These are phyloP conservation scores for Heritiera fomes DNA, from an alignment of 345 rosid species.

Conservation along the genomic window DNA sequence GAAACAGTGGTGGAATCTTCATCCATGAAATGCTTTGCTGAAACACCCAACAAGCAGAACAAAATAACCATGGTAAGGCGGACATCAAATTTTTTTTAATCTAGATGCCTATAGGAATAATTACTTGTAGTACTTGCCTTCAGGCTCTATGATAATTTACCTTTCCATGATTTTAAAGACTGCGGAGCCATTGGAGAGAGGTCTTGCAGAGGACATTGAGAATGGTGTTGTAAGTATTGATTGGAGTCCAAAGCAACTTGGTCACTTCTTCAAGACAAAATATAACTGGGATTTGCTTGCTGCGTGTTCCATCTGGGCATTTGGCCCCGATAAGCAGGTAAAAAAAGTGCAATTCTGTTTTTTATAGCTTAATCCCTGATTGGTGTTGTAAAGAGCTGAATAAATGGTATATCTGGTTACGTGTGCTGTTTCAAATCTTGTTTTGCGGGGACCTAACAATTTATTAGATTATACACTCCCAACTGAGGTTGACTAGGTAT, in stretches of 20 bases:
- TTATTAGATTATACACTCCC: slow-evolving; percentile 93
- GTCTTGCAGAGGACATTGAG: slow-evolving; percentile 95
- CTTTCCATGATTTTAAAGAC: slow-evolving; percentile 46
- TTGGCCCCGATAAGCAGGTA: slow-evolving; percentile 99
- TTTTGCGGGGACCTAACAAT: slow-evolving; percentile 83
- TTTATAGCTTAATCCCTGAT: not conserved
- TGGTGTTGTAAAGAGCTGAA: not conserved
- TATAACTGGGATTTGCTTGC: slow-evolving; percentile 99
- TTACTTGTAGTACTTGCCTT: not conserved
- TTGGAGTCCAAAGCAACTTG: slow-evolving; percentile 81
- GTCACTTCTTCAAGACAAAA: slow-evolving; percentile 89
- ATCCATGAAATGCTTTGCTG: slow-evolving; percentile 98
- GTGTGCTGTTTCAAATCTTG: slow-evolving; percentile 10
- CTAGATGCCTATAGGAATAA: slow-evolving; percentile 13
- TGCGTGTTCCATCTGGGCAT: slow-evolving; percentile 96
- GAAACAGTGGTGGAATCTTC: slow-evolving; percentile 99
- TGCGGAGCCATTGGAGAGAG: slow-evolving; percentile 97
- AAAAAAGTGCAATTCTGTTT: slow-evolving; percentile 9
- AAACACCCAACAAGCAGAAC: slow-evolving; percentile 96
- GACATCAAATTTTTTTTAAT: slow-evolving; percentile 14
- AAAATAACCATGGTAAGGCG: slow-evolving; percentile 85
- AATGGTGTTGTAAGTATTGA: slow-evolving; percentile 84
- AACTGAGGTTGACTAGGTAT: slow-evolving; percentile 85
- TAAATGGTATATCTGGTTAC: not conserved
- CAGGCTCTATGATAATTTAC: not conserved